phyloP scores from a whole-genome alignment of 2,329 filamentous ascomycete genomes.

The Pseudocercospora crystallina region DNA sequence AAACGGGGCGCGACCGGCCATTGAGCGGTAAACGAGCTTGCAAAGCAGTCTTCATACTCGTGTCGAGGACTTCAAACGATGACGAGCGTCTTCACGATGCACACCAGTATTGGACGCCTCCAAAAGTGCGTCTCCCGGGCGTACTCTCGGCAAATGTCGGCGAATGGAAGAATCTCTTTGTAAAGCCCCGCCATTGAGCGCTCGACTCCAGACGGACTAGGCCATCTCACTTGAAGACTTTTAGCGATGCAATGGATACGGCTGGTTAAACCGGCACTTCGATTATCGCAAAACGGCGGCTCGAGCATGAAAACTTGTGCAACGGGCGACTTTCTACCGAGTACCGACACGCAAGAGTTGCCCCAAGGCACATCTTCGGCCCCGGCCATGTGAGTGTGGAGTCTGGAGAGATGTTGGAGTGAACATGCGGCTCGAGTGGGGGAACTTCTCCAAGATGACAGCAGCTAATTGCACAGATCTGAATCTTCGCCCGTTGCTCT shows the following conservation, averaged over 20 bases:
- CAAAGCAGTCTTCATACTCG: background rate
- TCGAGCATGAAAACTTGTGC: background rate
- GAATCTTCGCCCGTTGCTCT: background rate
- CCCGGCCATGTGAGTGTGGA: constrained; percentile 6
- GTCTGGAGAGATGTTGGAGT: constrained; percentile 12
- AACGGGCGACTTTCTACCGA: constrained; percentile 4
- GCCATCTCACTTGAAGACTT: background rate
- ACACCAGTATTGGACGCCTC: background rate
- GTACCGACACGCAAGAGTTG: background rate
- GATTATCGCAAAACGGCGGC: background rate
- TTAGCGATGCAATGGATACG: background rate
- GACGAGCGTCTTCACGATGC: background rate
- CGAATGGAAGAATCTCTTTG: background rate
- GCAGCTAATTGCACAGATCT: background rate
- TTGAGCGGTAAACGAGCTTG: background rate
- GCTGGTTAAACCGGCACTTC: background rate
- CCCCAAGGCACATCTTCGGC: constrained; percentile 1
- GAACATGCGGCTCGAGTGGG: constrained; percentile 6
- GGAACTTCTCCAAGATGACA: background rate
- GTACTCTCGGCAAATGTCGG: constrained; percentile 1
- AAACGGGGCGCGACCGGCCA: background rate
- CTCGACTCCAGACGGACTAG: background rate
- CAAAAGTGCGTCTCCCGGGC: background rate
- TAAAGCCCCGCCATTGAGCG: background rate
- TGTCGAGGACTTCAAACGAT: too few relatives aligned